A percentile compares a stretch with the other conserved stretches of the same genome.
These are phyloP conservation scores for Pholiota microspora DNA, from an alignment of 768 basidiomycete species.

Conservation along the genomic window DNA sequence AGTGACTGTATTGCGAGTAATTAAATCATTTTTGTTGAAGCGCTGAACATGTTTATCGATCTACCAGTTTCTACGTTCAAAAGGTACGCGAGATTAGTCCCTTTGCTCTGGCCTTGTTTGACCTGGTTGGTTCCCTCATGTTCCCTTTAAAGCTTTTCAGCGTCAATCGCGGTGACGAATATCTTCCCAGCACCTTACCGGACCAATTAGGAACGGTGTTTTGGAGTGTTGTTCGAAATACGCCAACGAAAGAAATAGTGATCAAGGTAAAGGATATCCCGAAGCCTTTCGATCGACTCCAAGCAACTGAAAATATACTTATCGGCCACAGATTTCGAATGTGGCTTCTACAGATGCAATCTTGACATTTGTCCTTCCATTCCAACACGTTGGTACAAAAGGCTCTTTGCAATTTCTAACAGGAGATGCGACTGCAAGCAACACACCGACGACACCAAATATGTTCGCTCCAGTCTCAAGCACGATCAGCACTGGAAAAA, in stretches of 20 bases:
- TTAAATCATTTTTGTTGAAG: conserved; percentile 27
- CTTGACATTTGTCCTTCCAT: conserved; percentile 55
- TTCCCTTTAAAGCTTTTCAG: conserved; percentile 55
- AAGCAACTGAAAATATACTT: not conserved
- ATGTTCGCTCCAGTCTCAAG: conserved; percentile 44
- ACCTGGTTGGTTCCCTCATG: too few relatives aligned
- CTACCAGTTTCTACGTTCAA: conserved; percentile 63
- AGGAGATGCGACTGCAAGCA: conserved; percentile 49
- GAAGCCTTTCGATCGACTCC: not conserved
- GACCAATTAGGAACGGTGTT: conserved; percentile 43
- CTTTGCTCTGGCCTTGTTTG: too few relatives aligned
- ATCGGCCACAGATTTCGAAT: conserved; percentile 46
- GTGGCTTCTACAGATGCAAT: conserved; percentile 36
- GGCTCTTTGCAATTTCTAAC: conserved; percentile 51
- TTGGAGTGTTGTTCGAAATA: conserved; percentile 58
- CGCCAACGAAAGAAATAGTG: conserved; percentile 39
- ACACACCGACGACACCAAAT: conserved; percentile 51
- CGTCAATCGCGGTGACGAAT: conserved; percentile 57
- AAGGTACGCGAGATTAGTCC: too few relatives aligned
- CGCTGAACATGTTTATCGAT: conserved; percentile 51
- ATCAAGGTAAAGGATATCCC: conserved; percentile 51
- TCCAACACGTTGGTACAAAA: conserved; percentile 38
- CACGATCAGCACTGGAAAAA: conserved; percentile 44
- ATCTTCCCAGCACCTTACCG: conserved; percentile 63
- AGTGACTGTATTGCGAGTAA: not conserved